Evolutionary conservation across 1,284 basidiomycete species (phyloP).

Genomic region (Fomes fomentarius): DNA sequence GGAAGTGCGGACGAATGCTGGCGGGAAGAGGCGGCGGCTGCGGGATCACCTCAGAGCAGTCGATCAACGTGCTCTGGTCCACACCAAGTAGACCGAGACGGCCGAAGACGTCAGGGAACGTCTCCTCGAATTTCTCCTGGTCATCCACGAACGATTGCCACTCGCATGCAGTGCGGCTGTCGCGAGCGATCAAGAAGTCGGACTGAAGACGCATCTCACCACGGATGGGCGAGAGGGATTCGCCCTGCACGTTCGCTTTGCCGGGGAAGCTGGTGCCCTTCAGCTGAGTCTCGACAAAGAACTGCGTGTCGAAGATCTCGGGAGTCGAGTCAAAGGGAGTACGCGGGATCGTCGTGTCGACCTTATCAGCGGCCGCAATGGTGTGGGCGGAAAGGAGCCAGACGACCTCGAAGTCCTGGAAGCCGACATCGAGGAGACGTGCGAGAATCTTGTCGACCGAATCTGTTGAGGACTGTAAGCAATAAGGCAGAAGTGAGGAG

Average conservation of each 20-base stretch:
- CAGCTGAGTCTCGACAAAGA: conserved; percentile 7
- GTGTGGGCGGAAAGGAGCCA: conserved; percentile 6
- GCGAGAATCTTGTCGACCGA: conserved; percentile 1
- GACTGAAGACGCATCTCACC: conserved; percentile 13
- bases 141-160: not conserved
- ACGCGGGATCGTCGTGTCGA: conserved; percentile 1
- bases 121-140: not conserved
- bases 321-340: conserved; percentile 6
- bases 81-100: not conserved
- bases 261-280: not conserved
- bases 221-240: conserved; percentile 1
- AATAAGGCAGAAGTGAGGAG: not conserved
- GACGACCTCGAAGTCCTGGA: conserved; percentile 8
- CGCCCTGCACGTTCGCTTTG: not conserved
- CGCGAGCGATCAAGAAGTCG: conserved; percentile 3
- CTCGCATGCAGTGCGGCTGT: not conserved
- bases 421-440: conserved; percentile 2
- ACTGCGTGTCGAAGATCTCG: conserved; percentile 4
- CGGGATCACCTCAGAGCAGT: not conserved
- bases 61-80: not conserved
- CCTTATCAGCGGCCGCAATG: not conserved
- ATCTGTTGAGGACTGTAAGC: not conserved
- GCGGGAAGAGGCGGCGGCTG: not conserved
- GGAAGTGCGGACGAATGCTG: not conserved
- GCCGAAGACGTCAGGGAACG: not conserved